phyloP scores from a whole-genome alignment of 345 rosid genomes.

The Erucastrum elatum region DNA sequence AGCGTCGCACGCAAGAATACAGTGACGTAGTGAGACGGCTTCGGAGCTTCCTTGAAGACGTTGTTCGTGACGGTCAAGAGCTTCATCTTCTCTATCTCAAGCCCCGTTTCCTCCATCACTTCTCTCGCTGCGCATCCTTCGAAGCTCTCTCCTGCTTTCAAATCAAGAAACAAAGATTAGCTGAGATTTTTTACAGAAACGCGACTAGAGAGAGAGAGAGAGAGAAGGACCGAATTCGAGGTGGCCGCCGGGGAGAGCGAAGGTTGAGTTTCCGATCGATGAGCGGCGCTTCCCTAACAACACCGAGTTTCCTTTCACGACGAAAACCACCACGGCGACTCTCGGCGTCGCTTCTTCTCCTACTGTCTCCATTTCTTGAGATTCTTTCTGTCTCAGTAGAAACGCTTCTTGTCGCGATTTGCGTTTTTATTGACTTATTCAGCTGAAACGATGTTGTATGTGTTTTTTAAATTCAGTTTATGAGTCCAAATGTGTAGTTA shows the following conservation, averaged over 20 bases:
- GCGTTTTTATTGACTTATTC: background rate
- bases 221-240: slow-evolving; percentile 77
- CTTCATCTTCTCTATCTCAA: slow-evolving; percentile 51
- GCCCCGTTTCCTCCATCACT: slow-evolving; percentile 69
- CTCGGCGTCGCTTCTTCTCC: slow-evolving; percentile 41
- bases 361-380: slow-evolving; percentile 25
- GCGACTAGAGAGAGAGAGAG: slow-evolving; percentile 1
- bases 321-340: slow-evolving; percentile 73
- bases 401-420: background rate
- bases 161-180: background rate
- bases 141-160: slow-evolving; percentile 74
- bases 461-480: background rate
- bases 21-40: slow-evolving; percentile 57
- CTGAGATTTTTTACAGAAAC: background rate
- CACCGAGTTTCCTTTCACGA: slow-evolving; percentile 61
- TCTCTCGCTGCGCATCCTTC: slow-evolving; percentile 84
- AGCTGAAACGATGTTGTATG: background rate
- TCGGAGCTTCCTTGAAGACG: slow-evolving; percentile 51
- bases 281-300: slow-evolving; percentile 60
- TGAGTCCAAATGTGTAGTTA: background rate
- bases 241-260: slow-evolving; percentile 93
- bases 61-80: slow-evolving; percentile 67
- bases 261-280: slow-evolving; percentile 67
- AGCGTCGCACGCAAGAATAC: slow-evolving; percentile 52
- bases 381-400: background rate